Evolutionary conservation across 768 basidiomycete genomes (phyloP), one percentile per base, ranked within the genome.

Genomic region (Serendipita sp.): DNA sequence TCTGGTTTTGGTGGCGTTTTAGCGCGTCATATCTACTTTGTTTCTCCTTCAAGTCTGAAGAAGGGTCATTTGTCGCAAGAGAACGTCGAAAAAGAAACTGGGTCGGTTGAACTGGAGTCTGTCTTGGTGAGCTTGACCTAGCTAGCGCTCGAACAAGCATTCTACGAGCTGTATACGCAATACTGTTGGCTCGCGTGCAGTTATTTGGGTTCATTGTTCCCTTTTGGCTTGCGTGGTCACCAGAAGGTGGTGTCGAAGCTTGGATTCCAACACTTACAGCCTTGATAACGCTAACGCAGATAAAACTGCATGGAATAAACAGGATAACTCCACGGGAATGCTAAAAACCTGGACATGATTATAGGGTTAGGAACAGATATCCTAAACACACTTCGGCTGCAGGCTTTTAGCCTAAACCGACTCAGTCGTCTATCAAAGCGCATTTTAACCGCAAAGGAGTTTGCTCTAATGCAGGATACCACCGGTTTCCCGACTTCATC

Each of bases 351-450:
- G 11, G 58, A 32, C 41, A 68, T 66, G 66, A 66, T 69, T 51
- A 11, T 68, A 45, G 68, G 68, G 18, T 23, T 69, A 2, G 68
- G 68, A 4, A 54, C 65, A 18, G 68, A 69, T 60, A 38, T 69
- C n/a, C 58, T 69, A 36, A 54, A 66, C 44, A 46, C 66, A 7
- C 28, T 63, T 0, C 48, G 68, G 0, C 54, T 69, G 63, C 41
- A n/a, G 34, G 34, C 47, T 8, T 52, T 66, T 13, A 23, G 64
- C 28, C 28, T 38, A 34, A 16, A n/a, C 16, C 11, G 28, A 10
- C 56, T 60, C 7, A 10, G 4, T 16, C 56, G 56, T 23, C 56
- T 60, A 3, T 60, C 56, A n/a, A 60, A n/a, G 16, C 56, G 56
- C 8, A 60, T 60, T n/a, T 35, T 60, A 32, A 60, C 56, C 16